Evolutionary conservation across 257 asterid species (phyloP).

Genomic region (Fraxinus excelsior): DNA sequence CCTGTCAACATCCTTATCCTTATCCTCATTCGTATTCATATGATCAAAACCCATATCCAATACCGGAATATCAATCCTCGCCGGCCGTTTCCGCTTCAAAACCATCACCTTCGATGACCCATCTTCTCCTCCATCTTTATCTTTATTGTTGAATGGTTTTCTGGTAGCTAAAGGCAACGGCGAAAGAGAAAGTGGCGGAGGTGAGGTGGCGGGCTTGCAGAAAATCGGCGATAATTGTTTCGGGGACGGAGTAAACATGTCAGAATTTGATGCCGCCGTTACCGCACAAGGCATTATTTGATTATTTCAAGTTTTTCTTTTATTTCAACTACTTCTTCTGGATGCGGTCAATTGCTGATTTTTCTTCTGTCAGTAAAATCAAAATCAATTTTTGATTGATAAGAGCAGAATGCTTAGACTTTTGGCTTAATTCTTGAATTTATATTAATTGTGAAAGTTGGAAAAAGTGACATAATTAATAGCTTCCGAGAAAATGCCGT

Average conservation of each 20-base stretch:
- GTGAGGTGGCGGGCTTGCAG: conserved; percentile 50
- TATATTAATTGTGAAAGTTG: neutral
- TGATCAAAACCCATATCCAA: conserved; percentile 22
- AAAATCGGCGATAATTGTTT: conserved; percentile 35
- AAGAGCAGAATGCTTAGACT: neutral
- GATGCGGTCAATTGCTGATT: neutral
- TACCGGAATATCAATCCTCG: conserved; percentile 54
- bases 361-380: neutral
- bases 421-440: neutral
- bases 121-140: neutral
- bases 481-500: neutral
- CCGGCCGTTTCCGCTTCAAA: conserved; percentile 67
- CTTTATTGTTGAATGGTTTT: neutral
- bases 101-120: conserved; percentile 40
- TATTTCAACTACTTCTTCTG: neutral
- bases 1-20: conserved; percentile 28
- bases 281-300: conserved; percentile 40
- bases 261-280: conserved; percentile 62
- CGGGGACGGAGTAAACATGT: conserved; percentile 53
- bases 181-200: conserved; percentile 51
- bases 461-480: too few species aligned
- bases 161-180: conserved; percentile 25
- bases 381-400: neutral
- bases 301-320: neutral
- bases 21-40: conserved; percentile 26